Base-by-base conservation (phyloP, 805 yeast genomes). In the Komagataella pseudopastoris region DNA sequence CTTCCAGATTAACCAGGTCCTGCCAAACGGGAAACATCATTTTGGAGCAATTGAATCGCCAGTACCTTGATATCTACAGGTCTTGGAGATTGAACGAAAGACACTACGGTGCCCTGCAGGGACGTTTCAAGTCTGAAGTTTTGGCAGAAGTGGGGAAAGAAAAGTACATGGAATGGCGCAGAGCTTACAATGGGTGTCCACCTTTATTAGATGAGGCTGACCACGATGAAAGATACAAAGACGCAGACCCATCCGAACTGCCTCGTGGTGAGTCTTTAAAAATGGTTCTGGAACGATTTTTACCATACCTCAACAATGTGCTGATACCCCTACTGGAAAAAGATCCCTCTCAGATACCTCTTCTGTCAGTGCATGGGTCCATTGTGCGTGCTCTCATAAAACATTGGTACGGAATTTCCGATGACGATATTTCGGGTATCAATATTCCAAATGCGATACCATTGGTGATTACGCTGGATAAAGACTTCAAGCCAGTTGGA, bases 381-480 rank as follows among this genome's bases (percentile, higher is more conserved):
- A 79, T 90, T 4, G 85, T 85, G 54, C 74, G 95, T 63, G 86
- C 89, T 6, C 69, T 86, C 53, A 74, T 85, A 58, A 86, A 85
- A 66, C 74, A 81, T 58, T 63, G 86, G 56, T 85, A 82, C 67
- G 70, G 71, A 16, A 77, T 86, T 45, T 72, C 80, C 49, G 88
- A 83, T 60, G 78, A 74, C 3, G 85, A 78, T 49, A 85, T 86
- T 57, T 83, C 85, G 52, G 76, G 79, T 49, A 75, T 86, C 56
- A 85, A 86, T 69, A 83, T 86, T 51, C 93, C 95, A 24, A 86
- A 88, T 61, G 93, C 89, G 52, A 84, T 85, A 50, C 95, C 95
- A 48, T 71, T 86, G 66, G 82, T 81, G 49, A 70, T 85, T 57
- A 82, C 81, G 59, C 68, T 85, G 58, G 80, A 80, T 59, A 76